phyloP scores from a whole-genome alignment of 1,139 yeast species.

The Scheffersomyces quercinus region DNA sequence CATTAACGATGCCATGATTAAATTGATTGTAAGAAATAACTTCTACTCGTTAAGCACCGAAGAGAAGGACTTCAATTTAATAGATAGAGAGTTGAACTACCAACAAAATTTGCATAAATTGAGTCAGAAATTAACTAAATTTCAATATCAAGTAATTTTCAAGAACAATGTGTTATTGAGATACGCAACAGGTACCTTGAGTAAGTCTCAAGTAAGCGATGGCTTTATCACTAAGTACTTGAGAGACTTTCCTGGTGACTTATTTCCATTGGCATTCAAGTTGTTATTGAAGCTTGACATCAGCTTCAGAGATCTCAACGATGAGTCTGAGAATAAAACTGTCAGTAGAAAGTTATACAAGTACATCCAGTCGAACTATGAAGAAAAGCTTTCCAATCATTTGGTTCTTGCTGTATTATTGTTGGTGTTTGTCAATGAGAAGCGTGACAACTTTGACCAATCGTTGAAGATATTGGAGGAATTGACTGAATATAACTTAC shows the following conservation, averaged over 20 bases:
- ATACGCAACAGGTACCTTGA: slow-evolving; percentile 38
- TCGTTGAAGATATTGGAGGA: slow-evolving; percentile 46
- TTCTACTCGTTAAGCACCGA: slow-evolving; percentile 21
- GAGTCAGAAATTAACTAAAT: slow-evolving; percentile 41
- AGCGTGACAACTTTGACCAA: slow-evolving; percentile 42
- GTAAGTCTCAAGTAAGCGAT: slow-evolving; percentile 23
- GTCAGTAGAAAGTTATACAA: slow-evolving; percentile 30
- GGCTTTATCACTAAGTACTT: slow-evolving; percentile 20
- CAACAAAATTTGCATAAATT: slow-evolving; percentile 37
- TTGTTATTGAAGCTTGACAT: slow-evolving; percentile 30
- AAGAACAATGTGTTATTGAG: slow-evolving; percentile 48
- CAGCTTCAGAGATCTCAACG: slow-evolving; percentile 26
- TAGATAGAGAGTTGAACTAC: slow-evolving; percentile 46
- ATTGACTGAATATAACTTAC: slow-evolving; percentile 20
- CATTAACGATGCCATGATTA: slow-evolving; percentile 32
- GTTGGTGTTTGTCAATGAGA: slow-evolving; percentile 47
- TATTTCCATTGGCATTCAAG: slow-evolving; percentile 32
- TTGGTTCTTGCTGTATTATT: slow-evolving; percentile 39
- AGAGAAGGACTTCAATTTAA: slow-evolving; percentile 31
- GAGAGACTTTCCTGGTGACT: slow-evolving; percentile 32
- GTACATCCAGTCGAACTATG: slow-evolving; percentile 8
- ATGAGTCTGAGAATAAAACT: slow-evolving; percentile 13
- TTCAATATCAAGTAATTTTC: slow-evolving; percentile 41
- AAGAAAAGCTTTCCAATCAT: slow-evolving; percentile 10
- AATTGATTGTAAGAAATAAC: slow-evolving; percentile 37